Evolutionary conservation across 768 basidiomycete genomes (phyloP), one percentile per base, ranked within the genome.

Genomic region (Antrodiella citrinella): DNA sequence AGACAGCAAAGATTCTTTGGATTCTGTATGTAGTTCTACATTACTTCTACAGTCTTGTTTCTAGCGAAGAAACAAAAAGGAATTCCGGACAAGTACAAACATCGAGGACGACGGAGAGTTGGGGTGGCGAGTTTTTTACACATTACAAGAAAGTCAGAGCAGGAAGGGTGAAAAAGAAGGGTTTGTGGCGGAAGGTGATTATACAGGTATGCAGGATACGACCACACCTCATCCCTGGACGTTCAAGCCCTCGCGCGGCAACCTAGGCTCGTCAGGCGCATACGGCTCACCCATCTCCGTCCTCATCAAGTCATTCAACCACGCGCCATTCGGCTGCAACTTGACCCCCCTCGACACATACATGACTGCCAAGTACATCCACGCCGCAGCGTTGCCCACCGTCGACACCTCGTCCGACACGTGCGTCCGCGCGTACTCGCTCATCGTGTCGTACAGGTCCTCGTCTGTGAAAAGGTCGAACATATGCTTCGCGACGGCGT

Each of bases 381-480:
- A 80, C 24, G 73, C 70, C 15, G 75, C 75, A 23, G 85, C 78
- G 61, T 90, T 91, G 22, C 89, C 89, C 51, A 90, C 85, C 3
- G 89, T 91, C 56, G 82, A 70, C 38, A 91, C 89, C 65, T 91
- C 89, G 62, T 91, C 88, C 24, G 81, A 83, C 45, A 90, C 87
- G 64, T 90, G 85, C 26, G 78, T 83, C 59, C 69, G 44, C 13
- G 61, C 62, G 54, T 62, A 63, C 56, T 65, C 59, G 55, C 61
- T 59, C 62, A 71, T 64, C 10, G 54, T 45, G 40, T 66, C 60
- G 64, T 65, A 86, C 44, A 89, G 70, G 4, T 60, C 76, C 50
- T 82, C 78, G 64, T 93, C 81, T 52, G 84, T 86, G 72, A 81
- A 82, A 22, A 94, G 76, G 30, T 91, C 77, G 65, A 72, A 85